Conservation (phyloP, 169 alveolate genomes). For the Plasmodium malariae region DNA sequence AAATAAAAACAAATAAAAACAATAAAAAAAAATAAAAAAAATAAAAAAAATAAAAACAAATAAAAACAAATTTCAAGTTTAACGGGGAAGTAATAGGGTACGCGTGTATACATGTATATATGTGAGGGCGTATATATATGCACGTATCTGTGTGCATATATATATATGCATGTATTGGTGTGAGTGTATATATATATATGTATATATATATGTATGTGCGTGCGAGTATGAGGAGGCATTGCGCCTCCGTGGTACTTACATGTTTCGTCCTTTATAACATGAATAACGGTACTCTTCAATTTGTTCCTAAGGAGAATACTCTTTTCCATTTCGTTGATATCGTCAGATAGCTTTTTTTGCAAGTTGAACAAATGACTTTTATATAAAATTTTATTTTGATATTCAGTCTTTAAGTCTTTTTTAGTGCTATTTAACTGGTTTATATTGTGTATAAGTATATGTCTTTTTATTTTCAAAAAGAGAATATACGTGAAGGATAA, state of each 20-base stretch:
- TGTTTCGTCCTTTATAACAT: constrained; percentile 36
- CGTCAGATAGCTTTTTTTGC: background rate
- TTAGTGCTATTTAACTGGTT: background rate
- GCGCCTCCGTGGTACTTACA: background rate
- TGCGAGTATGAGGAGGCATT: background rate
- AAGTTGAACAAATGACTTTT: constrained; percentile 28
- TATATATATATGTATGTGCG: background rate
- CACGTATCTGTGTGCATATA: background rate
- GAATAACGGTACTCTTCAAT: constrained; percentile 16
- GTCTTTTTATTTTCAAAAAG: constrained; percentile 45
- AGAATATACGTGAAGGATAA: constrained; percentile 22
- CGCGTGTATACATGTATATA: too few relatives aligned
- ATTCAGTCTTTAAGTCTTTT: constrained; percentile 15
- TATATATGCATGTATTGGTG: background rate
- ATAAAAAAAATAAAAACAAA: too few relatives aligned
- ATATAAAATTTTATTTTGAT: constrained; percentile 58
- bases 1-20: too few relatives aligned
- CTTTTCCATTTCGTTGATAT: constrained; percentile 15
- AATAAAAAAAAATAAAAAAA: too few relatives aligned
- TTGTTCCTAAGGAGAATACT: constrained; percentile 10
- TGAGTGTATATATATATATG: background rate
- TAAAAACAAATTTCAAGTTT: too few relatives aligned
- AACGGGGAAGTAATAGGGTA: too few relatives aligned
- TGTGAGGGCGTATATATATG: background rate
- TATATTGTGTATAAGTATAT: constrained; percentile 22